Percentiles rank a stretch among this genome's conserved stretches.
Conservation (phyloP, 495 filamentous ascomycete genomes). For the Penicilliopsis zonata region DNA sequence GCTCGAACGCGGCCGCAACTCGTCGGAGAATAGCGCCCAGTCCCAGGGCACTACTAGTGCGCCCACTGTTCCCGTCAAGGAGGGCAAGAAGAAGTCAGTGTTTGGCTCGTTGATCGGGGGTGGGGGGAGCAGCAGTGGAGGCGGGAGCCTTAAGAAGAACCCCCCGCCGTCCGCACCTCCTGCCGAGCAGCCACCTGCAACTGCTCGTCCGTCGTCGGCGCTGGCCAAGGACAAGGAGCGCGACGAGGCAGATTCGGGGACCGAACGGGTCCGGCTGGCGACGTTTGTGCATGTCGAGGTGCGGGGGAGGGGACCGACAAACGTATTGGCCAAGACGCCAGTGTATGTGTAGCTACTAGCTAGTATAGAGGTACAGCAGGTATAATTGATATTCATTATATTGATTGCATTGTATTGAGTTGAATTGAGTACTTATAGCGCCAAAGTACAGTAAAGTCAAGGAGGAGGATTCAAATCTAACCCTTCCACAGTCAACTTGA, state of each 20-base stretch:
- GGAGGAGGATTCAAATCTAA: conserved; percentile 64
- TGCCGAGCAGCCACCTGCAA: conserved; percentile 6
- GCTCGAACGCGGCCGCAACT: conserved; percentile 14
- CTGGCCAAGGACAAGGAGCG: conserved; percentile 1
- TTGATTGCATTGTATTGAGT: too few relatives aligned
- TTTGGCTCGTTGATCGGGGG: conserved; percentile 39
- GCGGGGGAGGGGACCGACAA: conserved; percentile 43
- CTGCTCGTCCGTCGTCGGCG: conserved; percentile 4
- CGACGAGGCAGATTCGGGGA: conserved; percentile 6
- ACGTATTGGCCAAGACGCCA: conserved; percentile 78
- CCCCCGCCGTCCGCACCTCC: conserved; percentile 8
- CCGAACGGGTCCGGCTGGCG: conserved; percentile 55
- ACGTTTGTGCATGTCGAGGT: conserved; percentile 83
- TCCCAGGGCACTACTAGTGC: conserved; percentile 2
- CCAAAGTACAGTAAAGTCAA: conserved; percentile 20
- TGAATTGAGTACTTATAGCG: too few relatives aligned
- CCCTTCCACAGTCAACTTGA: conserved; percentile 65
- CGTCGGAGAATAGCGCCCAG: conserved; percentile 22
- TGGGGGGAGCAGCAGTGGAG: too few relatives aligned
- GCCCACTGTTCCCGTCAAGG: conserved; percentile 6
- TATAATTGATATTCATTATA: too few relatives aligned
- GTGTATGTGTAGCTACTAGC: too few relatives aligned
- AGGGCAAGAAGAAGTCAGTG: conserved; percentile 32
- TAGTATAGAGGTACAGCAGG: too few relatives aligned
- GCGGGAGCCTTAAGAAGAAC: too few relatives aligned